phyloP scores from a whole-genome alignment of 2,329 filamentous ascomycete species.

The Pyricularia grisea region DNA sequence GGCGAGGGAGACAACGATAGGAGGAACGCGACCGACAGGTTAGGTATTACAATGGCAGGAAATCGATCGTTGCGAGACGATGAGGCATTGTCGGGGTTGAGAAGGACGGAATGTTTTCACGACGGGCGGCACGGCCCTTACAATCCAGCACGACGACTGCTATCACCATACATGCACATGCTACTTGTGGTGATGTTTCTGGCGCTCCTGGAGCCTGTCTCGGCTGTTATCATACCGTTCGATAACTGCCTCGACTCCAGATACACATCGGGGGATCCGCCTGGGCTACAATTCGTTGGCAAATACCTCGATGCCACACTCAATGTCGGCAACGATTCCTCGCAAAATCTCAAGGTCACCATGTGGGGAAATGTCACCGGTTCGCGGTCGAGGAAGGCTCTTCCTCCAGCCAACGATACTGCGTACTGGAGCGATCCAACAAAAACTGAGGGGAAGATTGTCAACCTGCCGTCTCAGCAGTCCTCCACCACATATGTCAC shows the following conservation, averaged over 20 bases:
- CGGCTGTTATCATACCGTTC: slow-evolving; percentile 64
- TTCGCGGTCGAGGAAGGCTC: slow-evolving; percentile 41
- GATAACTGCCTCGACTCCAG: slow-evolving; percentile 70
- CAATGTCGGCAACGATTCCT: slow-evolving; percentile 44
- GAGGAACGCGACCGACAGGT: neutral
- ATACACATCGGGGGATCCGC: slow-evolving; percentile 41
- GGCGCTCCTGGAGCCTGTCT: slow-evolving; percentile 30
- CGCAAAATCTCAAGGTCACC: slow-evolving; percentile 63
- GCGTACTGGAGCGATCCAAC: slow-evolving; percentile 51
- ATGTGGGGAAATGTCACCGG: slow-evolving; percentile 91
- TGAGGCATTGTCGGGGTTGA: neutral
- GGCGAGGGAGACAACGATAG: neutral
- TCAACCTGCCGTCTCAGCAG: slow-evolving; percentile 41
- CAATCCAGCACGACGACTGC: neutral
- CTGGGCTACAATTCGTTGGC: slow-evolving; percentile 71
- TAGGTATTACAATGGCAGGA: neutral
- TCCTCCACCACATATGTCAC: slow-evolving; percentile 38
- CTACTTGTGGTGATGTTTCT: slow-evolving; percentile 29
- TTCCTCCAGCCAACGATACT: slow-evolving; percentile 50
- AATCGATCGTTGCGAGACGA: neutral
- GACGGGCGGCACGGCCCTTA: neutral
- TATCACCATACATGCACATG: slow-evolving; percentile 11
- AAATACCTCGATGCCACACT: slow-evolving; percentile 66
- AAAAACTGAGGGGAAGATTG: slow-evolving; percentile 66
- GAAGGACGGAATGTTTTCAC: neutral